A percentile compares a stretch with the other conserved stretches of the same genome.
Conservation (phyloP, 2,329 filamentous ascomycete genomes). For the Colletotrichum cuscutae region DNA sequence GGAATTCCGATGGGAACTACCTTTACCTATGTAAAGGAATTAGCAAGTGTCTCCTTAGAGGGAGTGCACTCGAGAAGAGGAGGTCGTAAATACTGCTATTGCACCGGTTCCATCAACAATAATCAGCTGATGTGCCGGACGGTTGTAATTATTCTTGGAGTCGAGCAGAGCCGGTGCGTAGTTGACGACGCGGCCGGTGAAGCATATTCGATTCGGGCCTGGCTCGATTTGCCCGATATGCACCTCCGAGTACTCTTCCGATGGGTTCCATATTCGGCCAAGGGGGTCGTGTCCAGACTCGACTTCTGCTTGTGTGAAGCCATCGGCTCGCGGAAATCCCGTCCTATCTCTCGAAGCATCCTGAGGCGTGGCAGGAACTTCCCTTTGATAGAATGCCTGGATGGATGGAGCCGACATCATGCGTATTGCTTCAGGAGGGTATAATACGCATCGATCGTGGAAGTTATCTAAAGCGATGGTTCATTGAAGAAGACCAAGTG, state of each 20-base stretch:
- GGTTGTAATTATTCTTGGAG: slow-evolving; percentile 46
- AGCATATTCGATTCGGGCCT: slow-evolving; percentile 60
- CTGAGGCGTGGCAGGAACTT: slow-evolving; percentile 27
- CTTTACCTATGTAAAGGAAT: slow-evolving; percentile 52
- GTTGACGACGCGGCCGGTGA: slow-evolving; percentile 67
- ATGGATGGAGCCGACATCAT: slow-evolving; percentile 42
- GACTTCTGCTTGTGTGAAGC: slow-evolving; percentile 62
- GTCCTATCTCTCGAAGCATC: slow-evolving; percentile 27
- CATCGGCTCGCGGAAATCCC: slow-evolving; percentile 50
- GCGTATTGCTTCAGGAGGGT: neutral
- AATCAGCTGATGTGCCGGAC: slow-evolving; percentile 62
- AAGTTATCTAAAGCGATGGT: neutral
- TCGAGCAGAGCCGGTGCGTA: slow-evolving; percentile 55
- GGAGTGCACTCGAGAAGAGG: neutral
- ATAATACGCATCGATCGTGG: neutral
- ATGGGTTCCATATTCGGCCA: slow-evolving; percentile 51
- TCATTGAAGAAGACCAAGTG: neutral
- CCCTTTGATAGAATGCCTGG: slow-evolving; percentile 47
- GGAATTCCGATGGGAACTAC: slow-evolving; percentile 54
- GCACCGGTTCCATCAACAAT: slow-evolving; percentile 66
- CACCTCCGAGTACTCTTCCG: slow-evolving; percentile 56
- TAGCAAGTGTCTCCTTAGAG: slow-evolving; percentile 1
- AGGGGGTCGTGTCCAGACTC: slow-evolving; percentile 50
- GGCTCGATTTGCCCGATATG: slow-evolving; percentile 58
- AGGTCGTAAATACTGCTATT: slow-evolving; percentile 53